phyloP scores from a whole-genome alignment of 2,329 filamentous ascomycete species.

The Penicillium sp. region DNA sequence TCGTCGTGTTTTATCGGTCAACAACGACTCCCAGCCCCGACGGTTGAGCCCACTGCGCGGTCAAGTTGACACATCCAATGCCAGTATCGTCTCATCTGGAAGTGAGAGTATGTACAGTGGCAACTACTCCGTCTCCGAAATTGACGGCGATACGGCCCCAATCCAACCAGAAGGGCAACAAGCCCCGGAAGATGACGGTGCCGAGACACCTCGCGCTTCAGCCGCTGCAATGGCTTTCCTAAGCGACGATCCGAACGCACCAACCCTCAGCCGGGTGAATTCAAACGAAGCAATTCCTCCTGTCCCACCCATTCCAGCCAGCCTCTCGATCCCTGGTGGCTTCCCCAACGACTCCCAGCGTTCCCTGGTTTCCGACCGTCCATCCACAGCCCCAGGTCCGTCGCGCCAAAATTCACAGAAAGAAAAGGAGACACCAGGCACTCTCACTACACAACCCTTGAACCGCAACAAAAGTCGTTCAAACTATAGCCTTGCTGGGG shows the following conservation, averaged over 20 bases:
- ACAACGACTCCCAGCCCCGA: slow-evolving; percentile 35
- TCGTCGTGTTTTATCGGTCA: slow-evolving; percentile 49
- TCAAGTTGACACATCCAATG: slow-evolving; percentile 34
- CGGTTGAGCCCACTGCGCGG: slow-evolving; percentile 47
- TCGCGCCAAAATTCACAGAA: slow-evolving; percentile 25
- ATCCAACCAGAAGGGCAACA: slow-evolving; percentile 28
- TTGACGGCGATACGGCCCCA: slow-evolving; percentile 29
- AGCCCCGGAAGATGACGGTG: slow-evolving; percentile 27
- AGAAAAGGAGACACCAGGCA: slow-evolving; percentile 19
- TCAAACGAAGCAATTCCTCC: slow-evolving; percentile 43
- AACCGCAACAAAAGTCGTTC: slow-evolving; percentile 38
- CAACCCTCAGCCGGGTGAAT: slow-evolving; percentile 11
- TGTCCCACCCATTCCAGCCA: slow-evolving; percentile 47
- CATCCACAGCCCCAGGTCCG: slow-evolving; percentile 34
- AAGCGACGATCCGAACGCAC: slow-evolving; percentile 12
- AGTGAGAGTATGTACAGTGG: slow-evolving; percentile 49
- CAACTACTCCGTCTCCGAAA: slow-evolving; percentile 39
- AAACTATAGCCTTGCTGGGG: slow-evolving; percentile 29
- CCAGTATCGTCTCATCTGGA: slow-evolving; percentile 41
- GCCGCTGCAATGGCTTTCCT: slow-evolving; percentile 20
- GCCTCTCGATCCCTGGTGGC: slow-evolving; percentile 44
- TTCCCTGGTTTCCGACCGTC: slow-evolving; percentile 32
- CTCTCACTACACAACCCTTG: slow-evolving; percentile 28
- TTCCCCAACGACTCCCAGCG: slow-evolving; percentile 42
- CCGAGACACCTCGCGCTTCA: slow-evolving; percentile 36